Evolutionary conservation across 140 eudicot species (phyloP), one percentile per base, ranked within the genome.

Genomic region (Anethum foeniculum): DNA sequence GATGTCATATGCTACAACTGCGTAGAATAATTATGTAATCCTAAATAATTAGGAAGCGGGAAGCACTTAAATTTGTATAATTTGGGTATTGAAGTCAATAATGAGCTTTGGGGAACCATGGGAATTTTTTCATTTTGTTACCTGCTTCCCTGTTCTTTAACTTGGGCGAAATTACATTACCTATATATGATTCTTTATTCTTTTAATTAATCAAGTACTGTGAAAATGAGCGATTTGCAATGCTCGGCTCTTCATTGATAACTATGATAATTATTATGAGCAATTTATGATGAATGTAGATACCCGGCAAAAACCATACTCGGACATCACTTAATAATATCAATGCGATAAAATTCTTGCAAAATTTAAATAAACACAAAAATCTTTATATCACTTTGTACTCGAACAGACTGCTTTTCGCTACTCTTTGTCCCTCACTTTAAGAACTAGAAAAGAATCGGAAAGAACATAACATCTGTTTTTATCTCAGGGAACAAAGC

Each of bases 21-120:
- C 19, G 23, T 10, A 15, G 34, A 60, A 46, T 7, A 3, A 46
- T 32, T 7, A 47, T 18, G 41, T 75, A 28, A 11, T 5, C 34
- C 25, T 46, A 19, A 75, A 75, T 75, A 75, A 75, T 28, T 75
- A 75, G 62, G 64, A 62, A 62, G 34, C 28, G 69, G 0, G 36
- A 47, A 34, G 4, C 43, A 39, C n/a, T 74, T 19, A 13, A 49
- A 75, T 47, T 75, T 75, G n/a, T 47, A 75, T 75, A 46, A 75
- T 75, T 21, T 25, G 54, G 4, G 23, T 11, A 28, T n/a, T 32
- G 25, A n/a, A 27, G 79, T 27, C 52, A 75, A 46, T 75, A 46
- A 74, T n/a, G 44, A 75, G 79, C 49, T 47, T 5, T 46, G 34
- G 78, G 77, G 60, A 75, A 34, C 7, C 78, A 43, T 21, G 36